These are phyloP conservation scores for Fusarium secorum DNA, from an alignment of 2,329 filamentous ascomycete genomes.

Conservation along the genomic window DNA sequence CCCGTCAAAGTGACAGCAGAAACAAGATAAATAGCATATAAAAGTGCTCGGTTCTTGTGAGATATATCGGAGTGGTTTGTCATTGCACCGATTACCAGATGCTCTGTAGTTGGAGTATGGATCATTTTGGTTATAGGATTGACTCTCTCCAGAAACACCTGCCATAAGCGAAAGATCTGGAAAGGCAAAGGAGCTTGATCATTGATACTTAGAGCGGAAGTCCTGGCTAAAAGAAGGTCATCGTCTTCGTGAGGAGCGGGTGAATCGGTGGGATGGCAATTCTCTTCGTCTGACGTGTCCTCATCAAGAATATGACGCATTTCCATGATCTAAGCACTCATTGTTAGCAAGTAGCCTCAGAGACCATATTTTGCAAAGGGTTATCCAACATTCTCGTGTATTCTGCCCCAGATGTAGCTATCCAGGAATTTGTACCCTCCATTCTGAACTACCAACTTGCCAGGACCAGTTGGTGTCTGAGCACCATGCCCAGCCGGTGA, in stretches of 20 bases:
- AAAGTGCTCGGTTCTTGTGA: neutral
- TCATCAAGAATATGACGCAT: constrained; percentile 16
- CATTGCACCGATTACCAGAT: constrained; percentile 1
- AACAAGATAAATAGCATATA: neutral
- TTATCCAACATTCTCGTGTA: neutral
- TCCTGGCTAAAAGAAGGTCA: neutral
- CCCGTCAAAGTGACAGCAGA: neutral
- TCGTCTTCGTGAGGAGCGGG: neutral
- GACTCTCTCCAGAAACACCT: constrained; percentile 11
- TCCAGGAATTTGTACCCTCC: constrained; percentile 15
- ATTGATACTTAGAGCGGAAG: neutral
- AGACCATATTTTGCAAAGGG: rapidly evolving
- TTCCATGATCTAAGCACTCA: neutral
- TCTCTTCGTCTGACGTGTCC: constrained; percentile 15
- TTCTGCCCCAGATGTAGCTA: neutral
- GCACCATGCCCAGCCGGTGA: neutral
- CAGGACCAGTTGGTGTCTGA: neutral
- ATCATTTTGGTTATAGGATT: constrained; percentile 3
- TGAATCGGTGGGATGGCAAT: neutral
- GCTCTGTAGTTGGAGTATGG: constrained; percentile 5
- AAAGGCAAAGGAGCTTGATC: neutral
- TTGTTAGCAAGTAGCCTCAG: rapidly evolving
- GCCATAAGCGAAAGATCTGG: constrained; percentile 1
- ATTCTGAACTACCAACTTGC: constrained; percentile 6
- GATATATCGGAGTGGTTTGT: neutral